Evolutionary conservation across 371 early-diverging fungal species (phyloP).

Genomic region (Syncephalastrum monosporum): DNA sequence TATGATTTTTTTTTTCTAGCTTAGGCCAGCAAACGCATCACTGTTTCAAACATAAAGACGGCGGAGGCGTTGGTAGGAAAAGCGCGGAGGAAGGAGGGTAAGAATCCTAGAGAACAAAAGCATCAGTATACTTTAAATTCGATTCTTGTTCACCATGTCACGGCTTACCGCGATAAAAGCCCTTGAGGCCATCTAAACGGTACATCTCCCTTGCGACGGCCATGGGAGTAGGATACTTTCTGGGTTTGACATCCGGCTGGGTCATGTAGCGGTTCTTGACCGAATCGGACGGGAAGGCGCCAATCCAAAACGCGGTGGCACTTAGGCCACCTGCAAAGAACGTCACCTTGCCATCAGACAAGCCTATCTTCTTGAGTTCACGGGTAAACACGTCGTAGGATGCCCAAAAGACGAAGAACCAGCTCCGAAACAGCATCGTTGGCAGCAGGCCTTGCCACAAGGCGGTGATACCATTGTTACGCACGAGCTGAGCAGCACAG

Average conservation of each 20-base stretch:
- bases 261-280: slow-evolving; percentile 94
- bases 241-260: slow-evolving; percentile 73
- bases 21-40: slow-evolving; percentile 45
- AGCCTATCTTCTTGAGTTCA: slow-evolving; percentile 42
- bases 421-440: slow-evolving; percentile 81
- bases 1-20: background rate
- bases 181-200: slow-evolving; percentile 63
- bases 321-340: slow-evolving; percentile 90
- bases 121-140: background rate
- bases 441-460: slow-evolving; percentile 84
- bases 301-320: slow-evolving; percentile 88
- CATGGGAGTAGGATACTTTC: slow-evolving; percentile 56
- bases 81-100: slow-evolving; percentile 82
- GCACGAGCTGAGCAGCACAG: slow-evolving; percentile 75
- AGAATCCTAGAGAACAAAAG: slow-evolving; percentile 56
- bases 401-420: slow-evolving; percentile 91
- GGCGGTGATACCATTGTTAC: slow-evolving; percentile 75
- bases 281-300: slow-evolving; percentile 85
- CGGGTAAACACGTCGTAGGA: slow-evolving; percentile 71
- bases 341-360: slow-evolving; percentile 62
- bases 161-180: slow-evolving; percentile 68
- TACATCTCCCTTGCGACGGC: slow-evolving; percentile 57
- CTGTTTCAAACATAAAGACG: slow-evolving; percentile 77
- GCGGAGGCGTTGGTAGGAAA: slow-evolving; percentile 92
- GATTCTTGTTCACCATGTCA: background rate